These are phyloP conservation scores for Yarrowia porcina DNA, from an alignment of 805 yeast species.

Conservation along the genomic window DNA sequence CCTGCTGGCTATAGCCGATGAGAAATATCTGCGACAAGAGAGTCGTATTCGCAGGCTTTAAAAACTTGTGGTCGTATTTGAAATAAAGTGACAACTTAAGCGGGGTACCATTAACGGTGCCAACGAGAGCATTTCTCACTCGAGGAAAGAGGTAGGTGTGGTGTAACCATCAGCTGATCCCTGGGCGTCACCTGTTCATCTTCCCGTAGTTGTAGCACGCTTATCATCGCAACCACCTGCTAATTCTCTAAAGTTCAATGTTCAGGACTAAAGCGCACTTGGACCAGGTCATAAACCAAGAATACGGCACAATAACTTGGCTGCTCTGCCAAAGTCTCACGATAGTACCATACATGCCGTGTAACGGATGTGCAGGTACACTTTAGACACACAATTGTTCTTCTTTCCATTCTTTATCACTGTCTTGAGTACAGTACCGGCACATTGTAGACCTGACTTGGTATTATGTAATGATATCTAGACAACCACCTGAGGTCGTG, in stretches of 20 bases:
- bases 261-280: slow-evolving; percentile 1
- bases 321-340: neutral
- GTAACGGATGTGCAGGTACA: too few relatives aligned
- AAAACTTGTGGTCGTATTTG: neutral
- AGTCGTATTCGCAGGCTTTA: slow-evolving; percentile 7
- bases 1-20: neutral
- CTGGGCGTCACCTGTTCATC: neutral
- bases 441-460: too few relatives aligned
- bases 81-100: slow-evolving; percentile 7
- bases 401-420: too few relatives aligned
- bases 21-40: neutral
- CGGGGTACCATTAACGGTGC: neutral
- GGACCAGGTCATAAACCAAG: neutral
- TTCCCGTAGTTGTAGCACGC: neutral
- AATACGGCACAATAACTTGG: neutral
- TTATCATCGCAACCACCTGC: neutral
- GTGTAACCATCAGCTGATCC: neutral
- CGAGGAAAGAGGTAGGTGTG: too few relatives aligned
- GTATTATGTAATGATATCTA: neutral
- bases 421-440: too few relatives aligned
- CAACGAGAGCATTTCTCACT: neutral
- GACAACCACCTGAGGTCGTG: neutral
- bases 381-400: neutral
- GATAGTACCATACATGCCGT: too few relatives aligned
- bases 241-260: neutral